A percentile compares a stretch with the other conserved stretches of the same genome.
Conservation (phyloP, 2,329 filamentous ascomycete genomes). For the Alternaria consortialis region DNA sequence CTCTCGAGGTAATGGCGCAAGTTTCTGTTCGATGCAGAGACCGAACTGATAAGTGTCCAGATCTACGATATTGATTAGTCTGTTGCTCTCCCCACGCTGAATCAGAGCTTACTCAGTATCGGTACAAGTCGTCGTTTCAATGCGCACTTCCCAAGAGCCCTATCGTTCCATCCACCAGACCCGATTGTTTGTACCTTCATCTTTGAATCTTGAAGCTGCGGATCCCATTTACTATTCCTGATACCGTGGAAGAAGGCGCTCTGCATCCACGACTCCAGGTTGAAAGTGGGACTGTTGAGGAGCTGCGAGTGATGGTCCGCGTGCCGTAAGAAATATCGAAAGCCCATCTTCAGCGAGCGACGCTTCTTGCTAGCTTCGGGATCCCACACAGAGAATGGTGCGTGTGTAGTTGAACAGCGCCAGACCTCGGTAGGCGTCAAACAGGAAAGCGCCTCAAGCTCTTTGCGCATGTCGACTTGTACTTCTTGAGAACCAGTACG, state of each 20-base stretch:
- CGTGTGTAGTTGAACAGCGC: background rate
- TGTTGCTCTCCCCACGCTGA: background rate
- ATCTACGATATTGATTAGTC: constrained; percentile 4
- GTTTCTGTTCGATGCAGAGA: background rate
- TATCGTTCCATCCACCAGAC: background rate
- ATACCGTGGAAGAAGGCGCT: constrained; percentile 18
- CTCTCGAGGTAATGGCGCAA: background rate
- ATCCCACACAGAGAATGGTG: constrained; percentile 11
- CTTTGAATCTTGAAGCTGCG: background rate
- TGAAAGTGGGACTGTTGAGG: constrained; percentile 19
- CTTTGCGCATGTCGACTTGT: constrained; percentile 11
- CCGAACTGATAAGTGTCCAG: constrained; percentile 7
- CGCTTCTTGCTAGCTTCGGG: constrained; percentile 4
- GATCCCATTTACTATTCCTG: background rate
- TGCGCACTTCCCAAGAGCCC: background rate
- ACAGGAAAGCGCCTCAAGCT: constrained; percentile 5
- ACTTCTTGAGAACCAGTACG: constrained; percentile 2
- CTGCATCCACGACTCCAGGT: constrained; percentile 6
- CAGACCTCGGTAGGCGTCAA: constrained; percentile 6
- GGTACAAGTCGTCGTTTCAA: background rate
- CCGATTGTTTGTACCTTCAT: background rate
- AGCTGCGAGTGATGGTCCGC: constrained; percentile 13
- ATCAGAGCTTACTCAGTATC: constrained; percentile 6
- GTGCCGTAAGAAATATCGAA: constrained; percentile 17
- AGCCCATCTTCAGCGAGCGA: background rate